A percentile compares a stretch with the other conserved stretches of the same genome.
Conservation (phyloP, 164 flowering plant genomes). For the Macadamia integrifolia region DNA sequence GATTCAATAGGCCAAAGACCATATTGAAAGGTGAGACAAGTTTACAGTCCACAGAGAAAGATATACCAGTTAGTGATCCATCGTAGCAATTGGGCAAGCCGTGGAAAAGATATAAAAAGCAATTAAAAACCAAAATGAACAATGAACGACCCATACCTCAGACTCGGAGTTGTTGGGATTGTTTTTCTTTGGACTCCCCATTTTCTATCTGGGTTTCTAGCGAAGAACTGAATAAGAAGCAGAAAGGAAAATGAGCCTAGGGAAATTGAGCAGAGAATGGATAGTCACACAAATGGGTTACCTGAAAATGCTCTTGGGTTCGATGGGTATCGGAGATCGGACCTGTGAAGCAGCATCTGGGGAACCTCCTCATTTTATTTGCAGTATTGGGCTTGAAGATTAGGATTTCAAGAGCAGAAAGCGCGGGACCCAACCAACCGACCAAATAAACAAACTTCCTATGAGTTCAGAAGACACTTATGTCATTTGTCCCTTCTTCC, state of each 20-base stretch:
- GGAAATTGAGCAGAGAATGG: not conserved
- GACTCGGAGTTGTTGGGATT: conserved; percentile 10
- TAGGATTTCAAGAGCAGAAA: conserved; percentile 32
- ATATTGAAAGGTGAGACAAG: too few relatives aligned
- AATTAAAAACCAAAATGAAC: not conserved
- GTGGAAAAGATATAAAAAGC: not conserved
- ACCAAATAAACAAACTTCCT: not conserved
- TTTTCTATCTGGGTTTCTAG: conserved; percentile 16
- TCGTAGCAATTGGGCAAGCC: not conserved
- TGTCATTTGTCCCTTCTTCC: too few relatives aligned
- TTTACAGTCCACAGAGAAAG: too few relatives aligned
- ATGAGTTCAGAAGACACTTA: not conserved
- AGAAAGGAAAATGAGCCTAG: too few relatives aligned
- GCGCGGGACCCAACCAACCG: conserved; percentile 27
- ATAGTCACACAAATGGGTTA: conserved; percentile 5
- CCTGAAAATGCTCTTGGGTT: conserved; percentile 20
- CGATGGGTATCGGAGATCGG: conserved; percentile 13
- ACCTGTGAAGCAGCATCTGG: conserved; percentile 29
- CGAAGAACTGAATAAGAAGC: not conserved
- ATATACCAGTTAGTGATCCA: too few relatives aligned
- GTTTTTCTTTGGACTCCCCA: conserved; percentile 26
- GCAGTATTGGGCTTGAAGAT: not conserved
- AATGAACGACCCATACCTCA: conserved; percentile 16
- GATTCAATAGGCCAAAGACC: too few relatives aligned
- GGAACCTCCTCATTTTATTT: conserved; percentile 32